Conservation (phyloP, 176 grass and related monocot species). For the Elymus sibiricus region DNA sequence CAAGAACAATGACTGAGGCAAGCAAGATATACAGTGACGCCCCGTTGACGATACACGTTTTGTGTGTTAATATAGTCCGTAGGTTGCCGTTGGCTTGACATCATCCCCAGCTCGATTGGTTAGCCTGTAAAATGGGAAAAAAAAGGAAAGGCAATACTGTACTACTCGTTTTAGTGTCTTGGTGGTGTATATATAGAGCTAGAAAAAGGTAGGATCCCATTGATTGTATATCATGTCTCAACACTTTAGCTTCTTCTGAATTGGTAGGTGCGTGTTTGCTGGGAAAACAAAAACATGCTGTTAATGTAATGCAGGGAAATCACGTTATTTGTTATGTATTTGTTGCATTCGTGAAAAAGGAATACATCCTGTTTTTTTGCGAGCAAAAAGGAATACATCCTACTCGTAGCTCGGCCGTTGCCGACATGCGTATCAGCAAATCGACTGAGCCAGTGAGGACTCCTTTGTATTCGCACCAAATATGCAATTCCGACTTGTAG, state of each 20-base stretch:
- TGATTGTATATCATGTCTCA: constrained; percentile 33
- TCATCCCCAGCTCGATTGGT: constrained; percentile 36
- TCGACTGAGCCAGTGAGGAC: not conserved
- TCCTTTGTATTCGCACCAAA: not conserved
- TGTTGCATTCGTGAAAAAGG: not conserved
- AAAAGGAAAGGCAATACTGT: constrained; percentile 24
- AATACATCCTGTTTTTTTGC: too few species aligned
- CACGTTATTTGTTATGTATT: not conserved
- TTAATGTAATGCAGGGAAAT: not conserved
- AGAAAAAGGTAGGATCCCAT: constrained; percentile 34
- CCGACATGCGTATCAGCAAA: not conserved
- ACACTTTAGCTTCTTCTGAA: not conserved
- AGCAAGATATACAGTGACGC: not conserved
- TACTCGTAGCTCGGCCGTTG: not conserved
- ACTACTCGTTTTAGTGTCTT: constrained; percentile 29
- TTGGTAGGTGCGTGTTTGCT: constrained; percentile 20
- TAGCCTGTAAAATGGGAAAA: constrained; percentile 51
- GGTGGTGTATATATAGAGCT: constrained; percentile 45
- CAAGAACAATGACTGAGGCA: constrained; percentile 63
- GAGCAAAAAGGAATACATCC: not conserved
- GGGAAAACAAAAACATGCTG: not conserved
- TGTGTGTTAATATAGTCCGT: constrained; percentile 37
- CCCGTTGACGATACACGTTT: constrained; percentile 28
- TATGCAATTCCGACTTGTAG: not conserved
- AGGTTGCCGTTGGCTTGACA: constrained; percentile 13